Conservation (phyloP, 2,329 filamentous ascomycete species). For the Magnaporthiopsis rhizophila region DNA sequence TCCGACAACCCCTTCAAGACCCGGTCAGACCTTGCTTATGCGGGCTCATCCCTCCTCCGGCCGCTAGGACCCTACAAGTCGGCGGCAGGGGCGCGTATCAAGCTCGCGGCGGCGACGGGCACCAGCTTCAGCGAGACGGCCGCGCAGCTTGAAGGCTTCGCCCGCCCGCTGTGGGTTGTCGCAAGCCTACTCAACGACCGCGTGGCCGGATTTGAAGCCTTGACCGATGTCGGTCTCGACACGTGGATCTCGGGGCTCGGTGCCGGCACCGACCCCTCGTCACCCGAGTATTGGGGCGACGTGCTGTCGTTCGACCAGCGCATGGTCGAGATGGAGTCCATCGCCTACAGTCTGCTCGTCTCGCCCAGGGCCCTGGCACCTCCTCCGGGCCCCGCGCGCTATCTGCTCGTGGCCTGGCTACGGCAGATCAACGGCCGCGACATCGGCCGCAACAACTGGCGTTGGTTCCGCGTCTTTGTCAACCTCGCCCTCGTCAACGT, state of each 20-base stretch:
- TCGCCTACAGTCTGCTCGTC: conserved; percentile 38
- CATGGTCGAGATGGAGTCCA: conserved; percentile 46
- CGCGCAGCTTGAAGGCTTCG: conserved; percentile 38
- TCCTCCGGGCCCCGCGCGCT: conserved; percentile 8
- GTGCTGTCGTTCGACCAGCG: conserved; percentile 38
- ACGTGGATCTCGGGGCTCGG: conserved; percentile 25
- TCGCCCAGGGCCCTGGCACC: conserved; percentile 29
- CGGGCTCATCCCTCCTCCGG: conserved; percentile 24
- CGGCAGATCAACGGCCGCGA: conserved; percentile 11
- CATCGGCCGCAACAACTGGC: conserved; percentile 15
- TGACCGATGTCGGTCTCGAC: conserved; percentile 4
- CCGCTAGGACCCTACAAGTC: conserved; percentile 21
- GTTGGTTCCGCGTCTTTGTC: conserved; percentile 14
- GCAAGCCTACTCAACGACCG: conserved; percentile 8
- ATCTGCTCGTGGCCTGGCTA: conserved; percentile 18
- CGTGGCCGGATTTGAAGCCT: not conserved
- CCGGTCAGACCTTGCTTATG: conserved; percentile 26
- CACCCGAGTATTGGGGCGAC: conserved; percentile 37
- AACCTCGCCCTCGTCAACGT: conserved; percentile 12
- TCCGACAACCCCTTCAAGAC: conserved; percentile 30
- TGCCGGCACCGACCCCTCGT: conserved; percentile 24
- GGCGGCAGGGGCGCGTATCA: not conserved
- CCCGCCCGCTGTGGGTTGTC: conserved; percentile 26
- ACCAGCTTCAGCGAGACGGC: conserved; percentile 35
- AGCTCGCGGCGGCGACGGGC: not conserved